Base-by-base conservation (phyloP, 2,329 filamentous ascomycete species). In the Huntiella abstrusa region DNA sequence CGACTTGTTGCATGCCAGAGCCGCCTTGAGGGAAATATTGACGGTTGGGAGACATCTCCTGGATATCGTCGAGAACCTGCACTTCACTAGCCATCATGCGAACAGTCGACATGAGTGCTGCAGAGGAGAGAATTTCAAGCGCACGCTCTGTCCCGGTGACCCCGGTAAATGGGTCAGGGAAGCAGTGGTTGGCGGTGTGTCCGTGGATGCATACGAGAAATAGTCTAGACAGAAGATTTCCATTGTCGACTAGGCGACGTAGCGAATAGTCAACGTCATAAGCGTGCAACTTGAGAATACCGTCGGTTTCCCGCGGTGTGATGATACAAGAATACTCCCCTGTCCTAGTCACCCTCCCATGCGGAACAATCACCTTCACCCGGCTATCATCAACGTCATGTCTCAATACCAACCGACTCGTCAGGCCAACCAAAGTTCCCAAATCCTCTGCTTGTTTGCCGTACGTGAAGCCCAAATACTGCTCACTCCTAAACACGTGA, bases 111-210 rank as follows among this genome's bases (percentile, higher is more conserved):
- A 57, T 54, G 0, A 73, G 55, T 0, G 69, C 61, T 0, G 69
- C 69, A 0, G 68, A 71, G 0, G 48, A 38, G 0, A 78, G 54
- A 1, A 73, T 69, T 0, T 54, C 51, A 0, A 77, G 52, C 0
- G 71, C 69, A 39, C 69, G 56, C 51, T 78, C 73, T 0, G 70
- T 73, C 0, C 75, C 74, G 0, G 70, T 77, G 4, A 57, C 55
- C 0, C 53, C 41, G 0, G 66, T 71, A 0, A 76, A 57, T 0
- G 56, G 57, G 51, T 77, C 73, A 0, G 67, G 65, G 0, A 73
- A 55, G 22, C 62, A 70, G 43, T 64, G 63, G n/a, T 47, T 12
- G 0, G 71, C 70, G 0, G 73, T 77, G 0, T 74, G 47, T 0
- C 66, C 71, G 50, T 78, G 72, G 0, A 78, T 55, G 19, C 69